Evolutionary conservation across 139 green algal species (phyloP).

Genomic region (Tetraselmis striata): DNA sequence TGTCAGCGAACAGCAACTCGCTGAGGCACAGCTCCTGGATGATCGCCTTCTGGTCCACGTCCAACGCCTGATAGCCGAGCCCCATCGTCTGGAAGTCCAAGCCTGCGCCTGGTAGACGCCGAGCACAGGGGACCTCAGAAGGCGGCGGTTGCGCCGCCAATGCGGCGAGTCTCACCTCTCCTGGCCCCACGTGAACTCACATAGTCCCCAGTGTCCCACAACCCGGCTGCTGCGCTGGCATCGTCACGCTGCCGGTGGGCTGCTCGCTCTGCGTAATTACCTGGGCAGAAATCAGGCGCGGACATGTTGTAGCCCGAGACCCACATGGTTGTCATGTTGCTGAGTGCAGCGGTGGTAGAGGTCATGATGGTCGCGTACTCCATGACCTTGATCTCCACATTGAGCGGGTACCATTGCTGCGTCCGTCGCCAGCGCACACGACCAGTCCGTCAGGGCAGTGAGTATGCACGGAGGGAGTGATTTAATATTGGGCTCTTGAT

Average conservation of each 20-base stretch:
- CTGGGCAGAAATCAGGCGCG: not conserved
- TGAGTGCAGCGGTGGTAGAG: not conserved
- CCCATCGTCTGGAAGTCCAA: not conserved
- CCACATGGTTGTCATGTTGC: not conserved
- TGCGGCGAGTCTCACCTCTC: no score
- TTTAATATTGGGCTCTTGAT: no score
- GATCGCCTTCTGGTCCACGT: not conserved
- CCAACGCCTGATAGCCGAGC: not conserved
- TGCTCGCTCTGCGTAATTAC: no score
- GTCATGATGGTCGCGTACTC: not conserved
- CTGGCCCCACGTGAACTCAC: no score
- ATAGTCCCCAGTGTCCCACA: no score
- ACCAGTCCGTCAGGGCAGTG: no score
- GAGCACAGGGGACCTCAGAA: no score
- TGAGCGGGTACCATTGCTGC: not conserved
- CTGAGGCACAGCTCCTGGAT: not conserved
- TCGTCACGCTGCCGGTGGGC: no score
- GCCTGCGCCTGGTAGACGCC: not conserved
- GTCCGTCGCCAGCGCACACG: no score
- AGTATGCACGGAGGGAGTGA: no score
- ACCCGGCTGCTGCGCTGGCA: no score
- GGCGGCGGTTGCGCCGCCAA: no score
- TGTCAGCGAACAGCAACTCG: not conserved
- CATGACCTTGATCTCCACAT: not conserved
- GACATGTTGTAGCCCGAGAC: not conserved